Evolutionary conservation across 2,329 filamentous ascomycete genomes (phyloP), one percentile per base, ranked within the genome.

Genomic region (Magnaporthales sp.): DNA sequence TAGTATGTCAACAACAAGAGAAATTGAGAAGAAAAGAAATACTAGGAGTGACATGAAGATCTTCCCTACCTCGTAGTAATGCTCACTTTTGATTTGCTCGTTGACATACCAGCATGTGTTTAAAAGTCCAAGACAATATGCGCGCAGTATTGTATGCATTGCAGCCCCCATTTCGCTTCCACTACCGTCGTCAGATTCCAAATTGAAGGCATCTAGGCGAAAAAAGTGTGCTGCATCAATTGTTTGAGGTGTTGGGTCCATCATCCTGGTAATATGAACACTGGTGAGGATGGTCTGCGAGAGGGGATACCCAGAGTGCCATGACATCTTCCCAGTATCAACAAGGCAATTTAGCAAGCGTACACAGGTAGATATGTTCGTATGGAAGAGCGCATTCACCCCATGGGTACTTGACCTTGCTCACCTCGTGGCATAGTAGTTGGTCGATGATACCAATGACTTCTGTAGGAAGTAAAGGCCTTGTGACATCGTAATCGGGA

Each of bases 231-330:
- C 89, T 46, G 92, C 84, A 3, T 88, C 79, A 29, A 96, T 79
- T 5, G 77, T 84, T 46, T 78, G 80, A 4, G 91, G 89, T 31
- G 85, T 82, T 0, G 91, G 89, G 79, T 88, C 90, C 68, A 97
- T 80, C 19, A 99, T 82, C 63, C 87, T 88, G 72, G 97, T 93
- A 67, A 98, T 86, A 75, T 99, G 95, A 38, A 96, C 83, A 65
- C 92, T 97, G 5, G 93, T 97, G 75, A 98, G 93, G 1, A 99
- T 80, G 0, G 95, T 98, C 76, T 98, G 95, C 1, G 94, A 96
- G 9, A 99, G 84, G 1, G 95, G 93, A 74, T 97, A 93, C n/a
- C 96, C 95, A 72, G 92, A 87, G 75, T 98, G 93, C 93, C 96
- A 99, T 69, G 93, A 92, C 86, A 97, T 96, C 89, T 95, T 73